Base-by-base conservation (phyloP, 1,139 yeast genomes). In the Kurtzmaniella quercitrusa region DNA sequence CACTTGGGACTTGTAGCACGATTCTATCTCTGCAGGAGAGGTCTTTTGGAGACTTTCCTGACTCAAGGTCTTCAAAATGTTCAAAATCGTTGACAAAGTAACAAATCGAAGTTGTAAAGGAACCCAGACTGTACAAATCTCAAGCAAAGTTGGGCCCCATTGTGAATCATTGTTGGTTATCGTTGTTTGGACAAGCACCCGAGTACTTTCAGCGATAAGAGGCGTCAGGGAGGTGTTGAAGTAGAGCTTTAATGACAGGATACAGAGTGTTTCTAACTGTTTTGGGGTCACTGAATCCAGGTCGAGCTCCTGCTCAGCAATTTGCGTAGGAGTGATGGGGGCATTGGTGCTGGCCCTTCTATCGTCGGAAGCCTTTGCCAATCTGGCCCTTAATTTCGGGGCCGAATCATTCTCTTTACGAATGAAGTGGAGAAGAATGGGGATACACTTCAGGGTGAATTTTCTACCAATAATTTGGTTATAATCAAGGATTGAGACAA, bases 41-140 rank as follows among this genome's bases (percentile, higher is more conserved):
- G 40, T n/a, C 18, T 31, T 31, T 16, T 14, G 18, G 10, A 31
- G 18, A 6, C 4, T 5, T 31, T 31, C 49, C 31, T 27, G 31
- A 15, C 68, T 50, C 3, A 60, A 45, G 3, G 48, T 41, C 9
- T 52, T 48, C 43, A 77, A 62, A 17, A 60, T 60, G 2, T 61
- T 45, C 25, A 78, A 63, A 37, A 78, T 58, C 12, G 79, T 68
- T 12, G 64, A 60, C 42, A 87, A 70, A 4, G 87, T 77, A 37
- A 85, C 68, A 60, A 88, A 91, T 50, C 98, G 71, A 48, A 89
- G 68, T 57, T 90, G 97, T 15, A 93, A 95, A 0, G 96, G 98
- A 7, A 89, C 79, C 81, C 93, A 89, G 39, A 80, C 77, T 10
- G 89, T 80, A 46, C 88, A 77, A 50, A 81, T 68, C 50, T 81